These are phyloP conservation scores for Daldinia loculata DNA, from an alignment of 495 filamentous ascomycete species.

Conservation along the genomic window DNA sequence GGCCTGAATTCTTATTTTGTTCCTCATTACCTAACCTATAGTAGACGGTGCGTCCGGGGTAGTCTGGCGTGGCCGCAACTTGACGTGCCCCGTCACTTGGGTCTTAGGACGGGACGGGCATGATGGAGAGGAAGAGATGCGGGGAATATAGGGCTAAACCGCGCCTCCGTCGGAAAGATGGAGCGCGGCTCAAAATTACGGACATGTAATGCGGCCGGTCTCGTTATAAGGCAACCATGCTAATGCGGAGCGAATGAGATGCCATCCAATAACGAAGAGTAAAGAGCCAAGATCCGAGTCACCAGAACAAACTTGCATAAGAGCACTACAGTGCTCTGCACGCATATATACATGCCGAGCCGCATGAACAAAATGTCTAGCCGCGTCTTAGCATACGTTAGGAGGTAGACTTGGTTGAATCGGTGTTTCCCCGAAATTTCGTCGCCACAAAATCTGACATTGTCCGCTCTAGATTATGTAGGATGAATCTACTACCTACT, in stretches of 20 bases:
- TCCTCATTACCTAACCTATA: too few species aligned
- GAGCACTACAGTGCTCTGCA: constrained; percentile 40
- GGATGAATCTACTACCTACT: neutral
- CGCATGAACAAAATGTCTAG: constrained; percentile 17
- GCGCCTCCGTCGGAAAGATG: constrained; percentile 6
- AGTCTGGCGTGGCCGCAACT: neutral
- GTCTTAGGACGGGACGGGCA: neutral
- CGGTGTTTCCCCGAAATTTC: neutral
- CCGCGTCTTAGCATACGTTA: too few species aligned
- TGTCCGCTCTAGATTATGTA: neutral
- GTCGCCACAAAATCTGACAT: constrained; percentile 1
- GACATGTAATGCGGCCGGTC: constrained; percentile 7
- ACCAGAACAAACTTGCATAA: constrained; percentile 32
- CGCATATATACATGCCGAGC: constrained; percentile 17
- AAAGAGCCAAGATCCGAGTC: constrained; percentile 27
- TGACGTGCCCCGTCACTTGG: neutral
- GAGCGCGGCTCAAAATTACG: constrained; percentile 19
- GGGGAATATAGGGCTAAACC: neutral
- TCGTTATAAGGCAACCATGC: constrained; percentile 33
- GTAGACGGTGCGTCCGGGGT: neutral
- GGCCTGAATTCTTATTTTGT: neutral
- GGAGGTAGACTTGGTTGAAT: neutral
- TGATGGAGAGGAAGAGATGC: neutral
- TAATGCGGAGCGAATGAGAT: constrained; percentile 28
- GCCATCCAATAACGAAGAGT: constrained; percentile 28